Base-by-base conservation (phyloP, 2,329 filamentous ascomycete genomes). In the Ophiostoma pallidulum region DNA sequence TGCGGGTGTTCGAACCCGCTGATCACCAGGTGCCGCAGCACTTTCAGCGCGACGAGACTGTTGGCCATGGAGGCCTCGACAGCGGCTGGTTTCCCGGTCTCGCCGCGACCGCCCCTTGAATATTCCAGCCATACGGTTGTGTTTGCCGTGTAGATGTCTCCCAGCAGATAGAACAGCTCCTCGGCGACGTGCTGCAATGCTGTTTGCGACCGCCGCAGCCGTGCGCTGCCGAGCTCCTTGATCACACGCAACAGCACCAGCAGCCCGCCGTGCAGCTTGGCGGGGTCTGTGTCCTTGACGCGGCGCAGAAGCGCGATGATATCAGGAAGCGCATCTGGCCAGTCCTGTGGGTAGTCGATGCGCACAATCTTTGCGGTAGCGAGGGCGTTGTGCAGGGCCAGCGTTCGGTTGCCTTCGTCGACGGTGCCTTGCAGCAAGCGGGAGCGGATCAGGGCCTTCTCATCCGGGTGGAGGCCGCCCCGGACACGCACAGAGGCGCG, bases 381-480 rank as follows among this genome's bases (percentile, higher is more conserved):
- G 22, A 97, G 71, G 13, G 91, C 86, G 69, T 94, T 95, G 60
- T 96, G 90, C 28, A 94, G 66, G 16, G 88, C 88, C 26, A 98
- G 73, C 39, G 80, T 77, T 48, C 76, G 74, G 53, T 91, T 82
- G 1, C 78, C 75, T 62, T 97, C 91, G 56, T 80, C 75, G 39
- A 94, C 72, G 2, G 86, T 87, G 50, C 85, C 83, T 53, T 86
- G 75, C 8, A 95, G 74, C 19, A 95, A 70, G 20, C 83, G 77
- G 4, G 77, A 77, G 42, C 91, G 81, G 46, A 98, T 92, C 32
- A 75, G 62, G 9, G 75, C 69, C 64, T 92, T 96, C 61, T 95
- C 86, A 18, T 84, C 77, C 24, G 78, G 76, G 61, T 82, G 80
- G 48, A 84, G 77, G 42, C 86, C 80, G 29, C 85, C 86, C 61